phyloP scores from a whole-genome alignment of 306 rosid genomes.

The Quercus glauca region DNA sequence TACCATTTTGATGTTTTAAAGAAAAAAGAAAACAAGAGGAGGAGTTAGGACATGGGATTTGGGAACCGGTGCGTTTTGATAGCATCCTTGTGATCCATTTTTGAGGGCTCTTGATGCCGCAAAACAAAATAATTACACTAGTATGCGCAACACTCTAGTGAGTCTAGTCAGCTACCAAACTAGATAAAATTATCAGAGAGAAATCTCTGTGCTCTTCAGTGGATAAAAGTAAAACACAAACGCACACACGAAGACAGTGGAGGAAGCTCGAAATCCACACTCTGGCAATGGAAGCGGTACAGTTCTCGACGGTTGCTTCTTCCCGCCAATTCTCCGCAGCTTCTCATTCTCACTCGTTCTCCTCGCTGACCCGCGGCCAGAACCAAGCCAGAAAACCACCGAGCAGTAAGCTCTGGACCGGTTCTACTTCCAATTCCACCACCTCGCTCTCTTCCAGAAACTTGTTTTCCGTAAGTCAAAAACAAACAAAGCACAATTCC shows the following conservation, averaged over 20 bases:
- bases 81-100: neutral
- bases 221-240: constrained; percentile 30
- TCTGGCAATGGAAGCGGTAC: constrained; percentile 62
- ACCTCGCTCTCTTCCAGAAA: constrained; percentile 58
- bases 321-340: constrained; percentile 66
- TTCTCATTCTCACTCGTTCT: constrained; percentile 28
- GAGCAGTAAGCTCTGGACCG: constrained; percentile 33
- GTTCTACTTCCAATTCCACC: constrained; percentile 26
- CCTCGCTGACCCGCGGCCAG: constrained; percentile 24
- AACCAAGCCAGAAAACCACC: constrained; percentile 27
- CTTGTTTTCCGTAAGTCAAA: constrained; percentile 65
- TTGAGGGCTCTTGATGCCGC: neutral
- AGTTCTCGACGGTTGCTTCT: constrained; percentile 50
- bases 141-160: neutral
- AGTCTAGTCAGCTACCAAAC: neutral
- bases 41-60: too few species aligned
- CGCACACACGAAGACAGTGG: neutral
- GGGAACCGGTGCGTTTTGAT: neutral
- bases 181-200: constrained; percentile 7
- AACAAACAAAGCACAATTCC: neutral
- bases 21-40: too few species aligned
- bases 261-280: neutral
- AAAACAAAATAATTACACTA: neutral
- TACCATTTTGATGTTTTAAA: too few species aligned
- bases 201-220: neutral